Percentiles rank a stretch among this genome's conserved stretches.
phyloP scores from a whole-genome alignment of 2,329 filamentous ascomycete species.

The Knufia petricola region DNA sequence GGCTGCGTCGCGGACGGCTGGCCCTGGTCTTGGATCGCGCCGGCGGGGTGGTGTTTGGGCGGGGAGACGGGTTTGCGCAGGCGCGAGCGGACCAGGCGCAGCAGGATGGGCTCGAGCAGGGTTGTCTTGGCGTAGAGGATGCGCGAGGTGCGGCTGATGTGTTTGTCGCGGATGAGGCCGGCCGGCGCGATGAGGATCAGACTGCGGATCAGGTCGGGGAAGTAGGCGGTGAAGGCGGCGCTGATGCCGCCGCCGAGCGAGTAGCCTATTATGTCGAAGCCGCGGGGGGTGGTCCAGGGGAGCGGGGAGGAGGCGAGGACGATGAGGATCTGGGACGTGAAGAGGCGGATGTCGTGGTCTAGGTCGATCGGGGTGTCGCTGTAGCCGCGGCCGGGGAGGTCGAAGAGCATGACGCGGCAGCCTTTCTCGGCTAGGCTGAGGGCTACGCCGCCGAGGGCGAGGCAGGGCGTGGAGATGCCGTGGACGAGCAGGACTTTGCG shows the following conservation, averaged over 20 bases:
- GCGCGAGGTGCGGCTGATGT: constrained; percentile 52
- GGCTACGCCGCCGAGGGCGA: constrained; percentile 58
- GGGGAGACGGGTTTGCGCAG: constrained; percentile 36
- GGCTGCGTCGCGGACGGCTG: too few species aligned
- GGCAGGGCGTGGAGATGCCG: constrained; percentile 69
- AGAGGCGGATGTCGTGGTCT: constrained; percentile 64
- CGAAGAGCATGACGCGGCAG: constrained; percentile 70
- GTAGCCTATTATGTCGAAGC: constrained; percentile 67
- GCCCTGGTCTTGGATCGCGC: neutral
- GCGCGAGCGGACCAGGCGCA: constrained; percentile 42
- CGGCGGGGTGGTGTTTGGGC: too few species aligned
- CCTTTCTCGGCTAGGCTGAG: constrained; percentile 55
- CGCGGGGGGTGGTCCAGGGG: constrained; percentile 50
- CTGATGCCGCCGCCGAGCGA: constrained; percentile 69
- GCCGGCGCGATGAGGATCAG: constrained; percentile 70
- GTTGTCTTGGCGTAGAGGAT: constrained; percentile 53
- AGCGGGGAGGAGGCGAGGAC: constrained; percentile 61
- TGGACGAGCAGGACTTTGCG: constrained; percentile 67
- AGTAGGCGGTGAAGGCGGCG: constrained; percentile 59
- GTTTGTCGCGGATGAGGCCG: constrained; percentile 59
- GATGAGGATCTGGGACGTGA: constrained; percentile 61
- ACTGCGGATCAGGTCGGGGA: constrained; percentile 56
- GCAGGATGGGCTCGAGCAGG: constrained; percentile 49
- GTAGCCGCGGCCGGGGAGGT: constrained; percentile 63
- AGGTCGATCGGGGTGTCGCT: constrained; percentile 58